A percentile compares a stretch with the other conserved stretches of the same genome.
Conservation (phyloP, 1,139 yeast species). For the Barnettozyma hawaiiensis region DNA sequence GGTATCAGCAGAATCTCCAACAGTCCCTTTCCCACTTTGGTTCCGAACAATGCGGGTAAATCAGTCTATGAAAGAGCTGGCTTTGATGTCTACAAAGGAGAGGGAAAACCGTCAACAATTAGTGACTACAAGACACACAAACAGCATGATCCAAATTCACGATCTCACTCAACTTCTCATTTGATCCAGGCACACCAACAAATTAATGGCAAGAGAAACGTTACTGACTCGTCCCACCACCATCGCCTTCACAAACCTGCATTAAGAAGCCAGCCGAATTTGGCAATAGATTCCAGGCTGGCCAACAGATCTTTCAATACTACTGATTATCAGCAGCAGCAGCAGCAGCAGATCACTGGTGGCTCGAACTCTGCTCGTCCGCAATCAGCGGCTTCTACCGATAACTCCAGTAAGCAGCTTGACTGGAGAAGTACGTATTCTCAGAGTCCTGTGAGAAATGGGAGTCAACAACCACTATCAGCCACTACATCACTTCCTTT, state of each 20-base stretch:
- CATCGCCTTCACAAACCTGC: not conserved
- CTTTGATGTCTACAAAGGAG: conserved; percentile 40
- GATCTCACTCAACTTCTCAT: conserved; percentile 18
- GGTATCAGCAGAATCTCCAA: conserved; percentile 22
- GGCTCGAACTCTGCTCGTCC: not conserved
- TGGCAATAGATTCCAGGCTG: conserved; percentile 16
- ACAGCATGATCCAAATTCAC: conserved; percentile 8
- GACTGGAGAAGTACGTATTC: conserved; percentile 1
- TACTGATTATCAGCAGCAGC: not conserved
- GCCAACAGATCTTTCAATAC: conserved; percentile 14
- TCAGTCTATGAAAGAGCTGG: conserved; percentile 67
- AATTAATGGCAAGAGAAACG: conserved; percentile 13
- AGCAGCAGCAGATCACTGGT: not conserved
- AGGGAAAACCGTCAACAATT: conserved; percentile 1
- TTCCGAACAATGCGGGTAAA: conserved; percentile 46
- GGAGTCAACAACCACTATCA: not conserved
- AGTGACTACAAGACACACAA: conserved; percentile 1
- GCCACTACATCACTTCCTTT: not conserved
- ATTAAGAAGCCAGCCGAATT: conserved; percentile 1
- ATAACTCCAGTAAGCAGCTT: conserved; percentile 8
- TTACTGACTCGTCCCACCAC: conserved; percentile 12
- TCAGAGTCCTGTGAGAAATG: not conserved
- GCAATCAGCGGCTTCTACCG: conserved; percentile 3
- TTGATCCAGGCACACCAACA: not conserved
- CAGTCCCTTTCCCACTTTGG: conserved; percentile 53